Evolutionary conservation across 352 stramenopile species (phyloP), one percentile per base, ranked within the genome.

Genomic region (Globisporangium paroecandrum): DNA sequence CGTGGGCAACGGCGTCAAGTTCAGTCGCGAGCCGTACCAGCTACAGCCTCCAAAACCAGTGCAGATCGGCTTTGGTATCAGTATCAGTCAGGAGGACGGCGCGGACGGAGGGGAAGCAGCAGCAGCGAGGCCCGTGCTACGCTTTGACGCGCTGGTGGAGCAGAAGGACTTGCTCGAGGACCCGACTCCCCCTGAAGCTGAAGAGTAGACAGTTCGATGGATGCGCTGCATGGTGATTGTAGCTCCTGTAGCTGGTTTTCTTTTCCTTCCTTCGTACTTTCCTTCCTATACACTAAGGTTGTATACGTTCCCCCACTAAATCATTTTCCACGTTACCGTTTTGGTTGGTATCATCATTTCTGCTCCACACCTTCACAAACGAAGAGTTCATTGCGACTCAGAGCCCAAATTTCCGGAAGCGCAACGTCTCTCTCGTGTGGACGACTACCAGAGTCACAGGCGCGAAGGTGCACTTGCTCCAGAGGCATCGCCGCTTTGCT

Each of bases 1-100:
- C 63, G 89, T 97, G 0, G 90, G 91, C 51, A 77, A 97, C 64
- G 90, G 82, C 4, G 70, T 95, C 65, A 94, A 95, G 67, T 87
- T 83, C 64, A 88, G 75, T 41, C 65, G 65, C 7, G 79, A 81
- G 71, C 82, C 79, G 34, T 93, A 80, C 72, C 89, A 84, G 64
- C 72, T 85, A 18, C 76, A 70, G 71, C 71, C 73, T 22, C 82
- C 81, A n/a, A 76, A 82, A 49, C 71, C 74, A 4, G 73, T 91
- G 6, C 76, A 91, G 61, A 53, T 66, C 34, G 78, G 81, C 13
- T 91, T 74, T 70, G 79, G 82, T 7, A 73, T 91, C 15, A 66
- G 64, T 15, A 38, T 76, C 27, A 72, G 69, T 22, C 78, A 89
- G 25, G 78, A 78, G 1, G 62, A 58, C 13, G 64, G 20, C 15